Evolutionary conservation across 768 basidiomycete genomes (phyloP), one percentile per base, ranked within the genome.

Genomic region (Boletus bicolor): DNA sequence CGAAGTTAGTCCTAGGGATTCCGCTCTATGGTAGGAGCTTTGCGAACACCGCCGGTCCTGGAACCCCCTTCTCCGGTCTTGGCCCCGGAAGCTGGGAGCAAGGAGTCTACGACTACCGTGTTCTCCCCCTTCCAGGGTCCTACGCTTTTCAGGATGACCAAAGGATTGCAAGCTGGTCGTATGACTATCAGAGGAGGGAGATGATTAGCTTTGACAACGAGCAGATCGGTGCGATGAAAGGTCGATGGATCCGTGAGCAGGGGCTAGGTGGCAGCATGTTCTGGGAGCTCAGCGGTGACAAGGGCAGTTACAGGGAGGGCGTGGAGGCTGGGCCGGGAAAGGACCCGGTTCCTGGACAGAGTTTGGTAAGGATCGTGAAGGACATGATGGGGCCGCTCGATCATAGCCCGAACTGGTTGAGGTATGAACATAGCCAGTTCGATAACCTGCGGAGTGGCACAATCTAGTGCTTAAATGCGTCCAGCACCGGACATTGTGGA

Each of bases 11-110:
- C 49, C 73, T 98, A 55, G 96, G 96, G 11, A 82, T 98, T 44
- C 97, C 97, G 0, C 79, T 97, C 5, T 99, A 98, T 62, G 97
- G 97, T 1, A 84, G 96, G 26, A 89, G 89, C 41, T 99, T 99
- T 77, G 76, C 84, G 67, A 84, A 87, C 65, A 94, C 94, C 0
- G 73, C 82, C 44, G 96, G 96, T 0, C 90, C 91, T 6, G 93
- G 93, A 0, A 67, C 75, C 14, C 77, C 89, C 0, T 99, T 87
- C 75, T 81, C 81, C 12, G 95, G 96, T 32, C 69, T 91, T 43
- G 97, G 96, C 5, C 82, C 77, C 47, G 96, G 96, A 35, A 88
- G 82, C 43, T 98, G 96, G 96, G 96, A 98, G 68, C 73, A 81
- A 45, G 90, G 90, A 14, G 81, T 85, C n/a, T 94, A 93, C 69